phyloP scores from a whole-genome alignment of 2,329 filamentous ascomycete genomes.

The Penicillium brasilianum region DNA sequence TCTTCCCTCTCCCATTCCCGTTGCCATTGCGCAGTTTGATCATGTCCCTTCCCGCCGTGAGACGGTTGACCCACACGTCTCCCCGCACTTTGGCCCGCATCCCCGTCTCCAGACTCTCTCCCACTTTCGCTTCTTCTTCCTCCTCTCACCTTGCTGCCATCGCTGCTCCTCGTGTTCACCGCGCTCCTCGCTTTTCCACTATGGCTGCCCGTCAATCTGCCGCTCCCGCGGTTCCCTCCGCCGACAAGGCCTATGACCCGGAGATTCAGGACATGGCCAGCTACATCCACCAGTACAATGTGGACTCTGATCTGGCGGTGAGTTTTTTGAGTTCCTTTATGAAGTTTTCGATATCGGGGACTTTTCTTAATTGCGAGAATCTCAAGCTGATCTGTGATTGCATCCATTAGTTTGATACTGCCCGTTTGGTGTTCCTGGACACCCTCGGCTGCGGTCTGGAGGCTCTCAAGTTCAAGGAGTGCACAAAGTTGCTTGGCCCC shows the following conservation, averaged over 20 bases:
- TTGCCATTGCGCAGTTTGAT: conserved; percentile 7
- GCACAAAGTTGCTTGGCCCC: conserved; percentile 91
- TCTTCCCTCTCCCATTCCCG: conserved; percentile 31
- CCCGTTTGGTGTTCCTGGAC: conserved; percentile 94
- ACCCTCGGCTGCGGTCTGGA: conserved; percentile 96
- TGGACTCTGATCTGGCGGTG: conserved; percentile 92
- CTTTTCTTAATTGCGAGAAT: neutral
- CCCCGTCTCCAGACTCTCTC: conserved; percentile 44
- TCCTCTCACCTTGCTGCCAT: conserved; percentile 19
- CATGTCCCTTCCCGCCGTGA: conserved; percentile 51
- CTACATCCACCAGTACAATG: conserved; percentile 91
- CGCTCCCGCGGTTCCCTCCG: conserved; percentile 39
- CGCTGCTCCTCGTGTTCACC: conserved; percentile 29
- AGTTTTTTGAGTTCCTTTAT: conserved; percentile 42
- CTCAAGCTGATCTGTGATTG: conserved; percentile 7
- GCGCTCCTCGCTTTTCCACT: conserved; percentile 48
- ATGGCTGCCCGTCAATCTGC: conserved; percentile 48
- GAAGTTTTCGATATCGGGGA: conserved; percentile 1
- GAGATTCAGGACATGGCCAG: conserved; percentile 94
- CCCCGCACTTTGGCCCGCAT: conserved; percentile 53
- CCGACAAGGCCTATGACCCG: conserved; percentile 72
- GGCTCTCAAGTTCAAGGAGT: conserved; percentile 93
- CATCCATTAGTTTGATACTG: conserved; percentile 73
- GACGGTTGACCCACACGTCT: conserved; percentile 49
- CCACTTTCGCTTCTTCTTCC: conserved; percentile 34